Evolutionary conservation across 768 basidiomycete species (phyloP), one percentile per base, ranked within the genome.

Genomic region (Suillus paluster): DNA sequence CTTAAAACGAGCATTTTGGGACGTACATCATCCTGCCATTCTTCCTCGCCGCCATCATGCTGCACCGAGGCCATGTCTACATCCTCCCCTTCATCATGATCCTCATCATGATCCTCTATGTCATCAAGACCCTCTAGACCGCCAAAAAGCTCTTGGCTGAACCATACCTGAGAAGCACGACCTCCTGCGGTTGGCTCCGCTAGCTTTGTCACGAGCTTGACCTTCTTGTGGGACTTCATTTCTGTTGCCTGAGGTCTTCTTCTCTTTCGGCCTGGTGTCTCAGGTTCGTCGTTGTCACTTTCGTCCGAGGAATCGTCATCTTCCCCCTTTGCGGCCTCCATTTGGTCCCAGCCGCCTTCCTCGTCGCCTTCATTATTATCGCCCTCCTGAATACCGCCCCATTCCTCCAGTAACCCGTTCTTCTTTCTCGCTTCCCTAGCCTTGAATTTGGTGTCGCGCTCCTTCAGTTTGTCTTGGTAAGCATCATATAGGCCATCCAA

Each of bases 81-180:
- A 23, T 73, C 70, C 27, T 66, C 69, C 30, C 57, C 34, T 4
- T 66, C 72, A 45, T 67, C 66, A 4, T 72, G 77, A 7, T 78
- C 71, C 7, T 69, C 72, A 36, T 77, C 79, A 36, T 67, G 68
- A 15, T 78, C 75, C 45, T 80, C 78, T 11, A 73, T 73, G 38
- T 81, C 70, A 6, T 72, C 83, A 46, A 79, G 58, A 34, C 83
- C 86, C 8, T 85, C 73, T 2, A 83, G 71, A 25, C 84, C 90
- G 55, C 86, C 83, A 81, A 99, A 99, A 48, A 97, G 76, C 56
- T 91, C 90, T 75, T 97, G 97, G 66, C 91, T 89, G 77, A 98
- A 99, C 97, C 97, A 99, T n/a, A 98, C 73, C 67, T 90, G 84
- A 2, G 95, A 85, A 49, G 88, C 82, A 50, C 83, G 83, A 67